Conservation (phyloP, 163 green algal genomes). For the Smithsoniella earleae region DNA sequence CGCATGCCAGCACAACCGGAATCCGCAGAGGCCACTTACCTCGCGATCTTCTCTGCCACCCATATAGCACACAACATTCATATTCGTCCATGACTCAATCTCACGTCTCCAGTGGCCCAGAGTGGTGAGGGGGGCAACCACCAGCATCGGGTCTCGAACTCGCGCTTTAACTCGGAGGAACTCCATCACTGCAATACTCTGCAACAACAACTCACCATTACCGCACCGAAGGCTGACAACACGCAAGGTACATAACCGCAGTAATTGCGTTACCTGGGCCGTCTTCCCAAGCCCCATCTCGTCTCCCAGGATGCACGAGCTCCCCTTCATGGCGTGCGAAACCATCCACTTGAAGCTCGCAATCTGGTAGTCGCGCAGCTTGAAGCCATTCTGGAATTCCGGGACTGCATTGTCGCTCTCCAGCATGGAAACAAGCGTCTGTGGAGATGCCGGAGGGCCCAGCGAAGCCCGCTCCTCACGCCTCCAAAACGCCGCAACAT, state of each 20-base stretch:
- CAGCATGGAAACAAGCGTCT: slow-evolving; percentile 4
- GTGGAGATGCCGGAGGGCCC: background rate
- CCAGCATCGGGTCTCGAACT: slow-evolving; percentile 61
- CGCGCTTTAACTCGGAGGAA: slow-evolving; percentile 43
- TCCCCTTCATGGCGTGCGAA: slow-evolving; percentile 42
- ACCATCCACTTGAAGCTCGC: slow-evolving; percentile 66
- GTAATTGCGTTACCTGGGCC: slow-evolving; percentile 49
- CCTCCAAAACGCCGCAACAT: too few species aligned
- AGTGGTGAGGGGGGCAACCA: slow-evolving; percentile 81
- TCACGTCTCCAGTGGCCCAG: slow-evolving; percentile 85
- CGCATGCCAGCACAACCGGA: background rate
- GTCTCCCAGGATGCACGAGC: slow-evolving; percentile 78
- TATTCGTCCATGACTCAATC: slow-evolving; percentile 78
- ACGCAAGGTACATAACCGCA: background rate
- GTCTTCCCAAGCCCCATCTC: slow-evolving; percentile 94
- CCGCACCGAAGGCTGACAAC: slow-evolving; percentile 18
- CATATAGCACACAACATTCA: slow-evolving; percentile 45
- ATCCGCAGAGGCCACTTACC: background rate
- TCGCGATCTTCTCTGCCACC: background rate
- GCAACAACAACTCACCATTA: slow-evolving; percentile 38
- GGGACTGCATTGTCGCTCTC: slow-evolving; percentile 37
- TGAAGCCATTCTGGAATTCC: slow-evolving; percentile 58
- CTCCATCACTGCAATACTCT: slow-evolving; percentile 66
- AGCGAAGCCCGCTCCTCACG: too few species aligned
- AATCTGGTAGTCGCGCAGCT: slow-evolving; percentile 80